phyloP scores from a whole-genome alignment of 2,329 filamentous ascomycete species.

The Dactylellina sp. region DNA sequence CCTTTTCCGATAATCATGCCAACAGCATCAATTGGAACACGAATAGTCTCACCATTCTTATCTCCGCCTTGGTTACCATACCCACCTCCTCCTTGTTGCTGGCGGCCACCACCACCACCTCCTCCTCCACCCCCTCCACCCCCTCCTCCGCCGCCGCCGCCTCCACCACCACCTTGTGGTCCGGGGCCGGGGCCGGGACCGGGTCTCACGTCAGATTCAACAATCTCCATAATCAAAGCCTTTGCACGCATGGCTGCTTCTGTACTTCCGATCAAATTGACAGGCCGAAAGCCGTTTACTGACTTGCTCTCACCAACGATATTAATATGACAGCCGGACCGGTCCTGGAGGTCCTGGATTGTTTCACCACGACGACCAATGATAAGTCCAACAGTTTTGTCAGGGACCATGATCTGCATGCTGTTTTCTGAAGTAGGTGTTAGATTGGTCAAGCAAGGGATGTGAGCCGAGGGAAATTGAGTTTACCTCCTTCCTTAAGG shows the following conservation, averaged over 20 bases:
- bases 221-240: slow-evolving; percentile 90
- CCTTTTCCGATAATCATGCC: slow-evolving; percentile 97
- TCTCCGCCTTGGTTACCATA: slow-evolving; percentile 65
- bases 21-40: slow-evolving; percentile 88
- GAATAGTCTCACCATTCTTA: slow-evolving; percentile 84
- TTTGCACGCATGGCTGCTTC: slow-evolving; percentile 81
- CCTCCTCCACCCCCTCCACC: slow-evolving; percentile 62
- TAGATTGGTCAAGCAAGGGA: slow-evolving; percentile 56
- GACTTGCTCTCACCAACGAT: slow-evolving; percentile 95
- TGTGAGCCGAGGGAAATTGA: slow-evolving; percentile 24
- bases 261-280: slow-evolving; percentile 86
- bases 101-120: slow-evolving; percentile 63
- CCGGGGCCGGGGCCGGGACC: slow-evolving; percentile 62
- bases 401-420: slow-evolving; percentile 93
- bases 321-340: slow-evolving; percentile 94
- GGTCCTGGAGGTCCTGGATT: slow-evolving; percentile 89
- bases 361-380: slow-evolving; percentile 95
- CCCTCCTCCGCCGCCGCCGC: slow-evolving; percentile 63
- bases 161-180: slow-evolving; percentile 61
- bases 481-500: slow-evolving; percentile 61
- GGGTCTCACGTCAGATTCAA: slow-evolving; percentile 83
- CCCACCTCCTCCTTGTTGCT: slow-evolving; percentile 59
- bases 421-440: slow-evolving; percentile 79
- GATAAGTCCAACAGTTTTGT: slow-evolving; percentile 90
- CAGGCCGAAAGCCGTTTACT: slow-evolving; percentile 86